A percentile compares a stretch with the other conserved stretches of the same genome.
phyloP scores from a whole-genome alignment of 1,139 yeast species.

The Candida labiduridarum region DNA sequence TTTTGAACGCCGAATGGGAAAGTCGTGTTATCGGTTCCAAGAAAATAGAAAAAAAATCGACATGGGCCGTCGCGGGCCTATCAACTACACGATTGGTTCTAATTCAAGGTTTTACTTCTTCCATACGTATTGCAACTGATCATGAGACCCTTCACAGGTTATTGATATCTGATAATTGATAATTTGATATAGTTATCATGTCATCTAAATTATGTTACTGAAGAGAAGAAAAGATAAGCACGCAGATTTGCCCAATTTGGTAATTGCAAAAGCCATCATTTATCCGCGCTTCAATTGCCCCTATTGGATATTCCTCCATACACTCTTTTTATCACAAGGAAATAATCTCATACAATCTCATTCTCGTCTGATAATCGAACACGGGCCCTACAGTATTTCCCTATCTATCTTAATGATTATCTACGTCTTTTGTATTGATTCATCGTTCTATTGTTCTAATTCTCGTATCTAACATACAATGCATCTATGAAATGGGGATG shows the following conservation, averaged over 20 bases:
- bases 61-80: conserved; percentile 8
- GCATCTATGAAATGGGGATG: conserved; percentile 81
- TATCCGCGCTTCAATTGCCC: background rate
- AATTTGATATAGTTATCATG: background rate
- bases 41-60: background rate
- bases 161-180: too few relatives aligned
- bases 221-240: background rate
- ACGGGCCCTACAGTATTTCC: too few relatives aligned
- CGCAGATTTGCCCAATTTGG: background rate
- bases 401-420: background rate
- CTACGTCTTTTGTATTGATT: background rate
- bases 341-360: too few relatives aligned
- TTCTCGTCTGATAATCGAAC: background rate
- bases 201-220: background rate
- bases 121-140: background rate
- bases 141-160: background rate
- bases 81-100: background rate
- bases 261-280: background rate
- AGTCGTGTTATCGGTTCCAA: conserved; percentile 5
- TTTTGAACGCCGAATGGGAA: background rate
- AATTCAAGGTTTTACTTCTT: background rate
- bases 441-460: conserved; percentile 3
- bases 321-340: too few relatives aligned
- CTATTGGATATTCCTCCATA: background rate
- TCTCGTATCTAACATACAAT: conserved; percentile 63